Base-by-base conservation (phyloP, 2,329 filamentous ascomycete species). In the Neopestalotiopsis sp. region DNA sequence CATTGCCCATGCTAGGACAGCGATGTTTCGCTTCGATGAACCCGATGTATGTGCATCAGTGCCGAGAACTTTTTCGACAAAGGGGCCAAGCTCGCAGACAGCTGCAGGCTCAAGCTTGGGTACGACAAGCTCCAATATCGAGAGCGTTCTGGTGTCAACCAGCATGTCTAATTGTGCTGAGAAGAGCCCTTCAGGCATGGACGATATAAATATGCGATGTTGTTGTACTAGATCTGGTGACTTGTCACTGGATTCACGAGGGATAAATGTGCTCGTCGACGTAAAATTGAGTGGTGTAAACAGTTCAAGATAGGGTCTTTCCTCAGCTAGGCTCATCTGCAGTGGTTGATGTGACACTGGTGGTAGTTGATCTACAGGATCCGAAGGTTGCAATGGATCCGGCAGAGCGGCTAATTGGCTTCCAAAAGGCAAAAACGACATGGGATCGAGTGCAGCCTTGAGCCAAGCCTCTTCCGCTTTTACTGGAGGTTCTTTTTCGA, bases 271-370 rank as follows among this genome's bases (percentile, higher is more conserved):
- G 14, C 89, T 81, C 0, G 80, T 84, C 0, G 89, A 91, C 0
- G 84, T 84, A 68, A 92, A 90, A 0, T 83, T 83, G 14, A 96
- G 84, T 0, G 91, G 89, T 0, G 89, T 92, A 74, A 96, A 94
- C 9, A 91, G 84, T 60, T 91, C 88, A 0, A 95, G 84, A 72
- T 91, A 94, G 0, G 91, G 89, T 2, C 92, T 80, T 64, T 92
- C 88, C 69, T 94, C 88, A 0, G 85, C 82, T 1, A 91, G 84
- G 0, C 87, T 84, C 80, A 94, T 84, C 1, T 84, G 84, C 1
- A 89, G 75, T 0, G 91, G 93, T 65, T 88, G 86, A 74, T 95
- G 92, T 1, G 91, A 92, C 7, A 86, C 81, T 0, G 86, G 77
- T 1, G 83, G 81, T 28, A 78, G 78, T 4, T 81, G 75, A 3